Base-by-base conservation (phyloP, 208 protist species). In the Crithidia acanthocephali region DNA sequence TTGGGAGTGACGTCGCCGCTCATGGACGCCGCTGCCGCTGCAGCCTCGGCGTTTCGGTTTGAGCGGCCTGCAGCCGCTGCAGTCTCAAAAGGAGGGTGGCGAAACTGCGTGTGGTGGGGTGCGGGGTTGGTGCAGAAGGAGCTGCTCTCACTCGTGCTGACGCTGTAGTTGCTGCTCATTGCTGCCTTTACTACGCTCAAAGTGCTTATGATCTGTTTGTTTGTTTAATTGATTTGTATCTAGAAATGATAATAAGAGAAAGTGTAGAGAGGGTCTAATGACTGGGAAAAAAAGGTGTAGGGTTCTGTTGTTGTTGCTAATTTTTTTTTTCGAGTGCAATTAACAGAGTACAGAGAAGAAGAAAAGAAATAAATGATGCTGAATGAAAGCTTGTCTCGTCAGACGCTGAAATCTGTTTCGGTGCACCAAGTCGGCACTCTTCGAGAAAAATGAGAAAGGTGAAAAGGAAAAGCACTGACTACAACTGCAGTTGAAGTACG, bases 141-240 rank as follows among this genome's bases (percentile, higher is more conserved):
- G 63, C 77, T 71, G 62, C 70, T 77, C 59, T 73, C 72, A 13
- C 72, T 83, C 55, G 68, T 71, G 74, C 73, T 81, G 35, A 81
- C 51, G 44, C 63, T 78, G 61, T 73, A 74, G 30, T 73, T 60
- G 53, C 52, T 77, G 50, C 61, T 75, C 22, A 52, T 45, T 47
- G n/a, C n/a, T n/a, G n/a, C n/a, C n/a, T n/a, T n/a, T n/a, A n/a
- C n/a, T n/a, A n/a, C n/a, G n/a, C n/a, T n/a, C n/a, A n/a, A n/a
- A n/a, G n/a, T n/a, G n/a, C n/a, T n/a, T n/a, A n/a, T n/a, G n/a
- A n/a, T n/a, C n/a, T n/a, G n/a, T n/a, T n/a, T n/a, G n/a, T n/a
- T n/a, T n/a, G n/a, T n/a, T n/a, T n/a, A n/a, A n/a, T n/a, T n/a
- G n/a, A n/a, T n/a, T n/a, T n/a, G n/a, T n/a, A n/a, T n/a, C n/a